Conservation (phyloP, 257 asterid species). For the Scutellaria baicalensis region DNA sequence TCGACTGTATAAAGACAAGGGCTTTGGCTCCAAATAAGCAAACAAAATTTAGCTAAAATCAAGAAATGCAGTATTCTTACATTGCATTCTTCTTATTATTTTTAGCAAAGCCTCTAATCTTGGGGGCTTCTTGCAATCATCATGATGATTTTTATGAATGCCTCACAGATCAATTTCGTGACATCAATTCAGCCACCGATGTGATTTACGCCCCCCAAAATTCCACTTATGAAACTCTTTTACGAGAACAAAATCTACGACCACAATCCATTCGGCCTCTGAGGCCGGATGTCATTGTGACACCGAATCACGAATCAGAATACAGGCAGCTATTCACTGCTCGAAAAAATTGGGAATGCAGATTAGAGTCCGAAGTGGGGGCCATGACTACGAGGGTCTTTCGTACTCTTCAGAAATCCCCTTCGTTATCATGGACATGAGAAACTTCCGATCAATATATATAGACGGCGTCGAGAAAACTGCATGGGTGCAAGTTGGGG, state of each 20-base stretch:
- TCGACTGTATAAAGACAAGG: background rate
- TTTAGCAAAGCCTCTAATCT: background rate
- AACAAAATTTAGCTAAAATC: background rate
- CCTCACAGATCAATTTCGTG: constrained; percentile 7
- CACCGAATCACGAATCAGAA: constrained; percentile 21
- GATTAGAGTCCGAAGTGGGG: constrained; percentile 26
- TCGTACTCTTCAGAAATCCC: constrained; percentile 17
- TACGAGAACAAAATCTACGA: constrained; percentile 7
- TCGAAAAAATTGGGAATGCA: constrained; percentile 14
- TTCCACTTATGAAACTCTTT: constrained; percentile 15
- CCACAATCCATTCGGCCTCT: background rate
- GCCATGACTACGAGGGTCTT: constrained; percentile 36
- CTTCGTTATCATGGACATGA: constrained; percentile 25
- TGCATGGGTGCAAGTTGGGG: constrained; percentile 29
- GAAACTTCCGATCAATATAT: constrained; percentile 14
- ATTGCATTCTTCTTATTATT: background rate
- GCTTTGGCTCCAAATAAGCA: background rate
- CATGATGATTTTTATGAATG: constrained; percentile 14
- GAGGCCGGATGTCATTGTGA: constrained; percentile 18
- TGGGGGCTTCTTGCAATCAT: constrained; percentile 2
- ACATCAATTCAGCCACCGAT: constrained; percentile 1
- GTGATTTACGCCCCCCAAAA: constrained; percentile 23
- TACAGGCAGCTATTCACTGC: constrained; percentile 23
- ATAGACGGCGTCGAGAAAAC: background rate
- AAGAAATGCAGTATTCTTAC: background rate